Base-by-base conservation (phyloP, 2,329 filamentous ascomycete genomes). In the Alternaria arbusti region DNA sequence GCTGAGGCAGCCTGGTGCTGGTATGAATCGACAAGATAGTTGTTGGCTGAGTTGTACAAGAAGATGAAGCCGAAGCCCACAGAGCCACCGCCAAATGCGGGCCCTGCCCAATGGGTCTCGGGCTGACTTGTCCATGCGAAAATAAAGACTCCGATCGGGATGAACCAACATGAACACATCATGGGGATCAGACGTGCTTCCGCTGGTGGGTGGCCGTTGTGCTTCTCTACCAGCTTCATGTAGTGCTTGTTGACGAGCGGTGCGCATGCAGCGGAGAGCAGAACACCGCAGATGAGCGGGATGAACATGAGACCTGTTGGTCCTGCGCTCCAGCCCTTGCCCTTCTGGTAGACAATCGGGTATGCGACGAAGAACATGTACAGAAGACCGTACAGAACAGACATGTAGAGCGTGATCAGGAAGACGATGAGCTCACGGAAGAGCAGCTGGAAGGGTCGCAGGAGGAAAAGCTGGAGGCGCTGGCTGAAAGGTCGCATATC, bases 291-390 rank as follows among this genome's bases (percentile, higher is more conserved):
- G 8, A 92, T 92, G 49, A 96, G 79, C 2, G 92, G 92, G 66
- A 96, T 94, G 79, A 96, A 96, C 90, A 96, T 95, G 9, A 96
- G 84, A 50, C 93, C 93, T 0, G 92, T 94, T 26, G 84, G 89
- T 36, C 91, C 87, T 26, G 92, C 86, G 4, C 85, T 88, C 80
- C 90, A 97, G 3, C 91, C 91, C 81, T 97, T 96, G 63, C 91
- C 91, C 79, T 89, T 84, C 69, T 93, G 87, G 82, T 91, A 97
- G 61, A 97, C 84, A 68, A 89, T 84, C 0, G 86, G 86, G 64
- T 77, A 84, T 15, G 88, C 89, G 56, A 90, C 83, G 47, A 82
- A 91, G 82, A 74, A 74, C 90, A 92, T 91, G 84, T 92, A 92
- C 15, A 91, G 82, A 5, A 92, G 82, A 10, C 90, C 90, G 78